Evolutionary conservation across 1,284 basidiomycete genomes (phyloP).

Genomic region (Moniliophthora roreri): DNA sequence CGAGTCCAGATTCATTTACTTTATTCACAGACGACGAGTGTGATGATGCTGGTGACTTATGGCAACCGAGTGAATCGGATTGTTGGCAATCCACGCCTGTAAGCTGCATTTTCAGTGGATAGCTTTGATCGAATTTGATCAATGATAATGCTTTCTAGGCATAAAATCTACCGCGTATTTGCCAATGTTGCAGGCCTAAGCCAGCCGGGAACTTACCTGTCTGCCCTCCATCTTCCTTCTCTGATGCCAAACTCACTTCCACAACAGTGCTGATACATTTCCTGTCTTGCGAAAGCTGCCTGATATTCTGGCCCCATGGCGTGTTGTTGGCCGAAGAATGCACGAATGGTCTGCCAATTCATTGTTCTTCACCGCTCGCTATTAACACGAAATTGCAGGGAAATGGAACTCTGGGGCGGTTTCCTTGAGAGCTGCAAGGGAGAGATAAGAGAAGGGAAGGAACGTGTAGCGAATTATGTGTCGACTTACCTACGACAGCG

Average conservation of each 20-base stretch:
- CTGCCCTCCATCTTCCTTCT: not conserved
- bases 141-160: not conserved
- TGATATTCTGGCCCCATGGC: not conserved
- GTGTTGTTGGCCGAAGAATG: not conserved
- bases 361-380: not conserved
- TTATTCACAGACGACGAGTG: slow-evolving; percentile 1
- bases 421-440: slow-evolving; percentile 1
- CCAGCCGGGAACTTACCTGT: slow-evolving; percentile 1
- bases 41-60: slow-evolving; percentile 1
- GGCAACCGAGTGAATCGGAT: not conserved
- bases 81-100: not conserved
- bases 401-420: not conserved
- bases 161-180: not conserved
- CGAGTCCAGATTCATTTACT: not conserved
- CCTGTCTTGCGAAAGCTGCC: slow-evolving; percentile 1
- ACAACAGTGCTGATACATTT: not conserved
- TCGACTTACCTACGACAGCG: slow-evolving; percentile 25
- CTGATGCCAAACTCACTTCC: too few relatives aligned
- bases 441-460: not conserved
- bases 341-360: not conserved
- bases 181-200: not conserved
- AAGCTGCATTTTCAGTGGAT: not conserved
- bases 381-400: too few relatives aligned
- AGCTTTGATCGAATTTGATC: not conserved
- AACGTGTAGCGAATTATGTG: slow-evolving; percentile 16